Evolutionary conservation across 169 alveolate genomes (phyloP).

Genomic region (Plasmodium falciparum): DNA sequence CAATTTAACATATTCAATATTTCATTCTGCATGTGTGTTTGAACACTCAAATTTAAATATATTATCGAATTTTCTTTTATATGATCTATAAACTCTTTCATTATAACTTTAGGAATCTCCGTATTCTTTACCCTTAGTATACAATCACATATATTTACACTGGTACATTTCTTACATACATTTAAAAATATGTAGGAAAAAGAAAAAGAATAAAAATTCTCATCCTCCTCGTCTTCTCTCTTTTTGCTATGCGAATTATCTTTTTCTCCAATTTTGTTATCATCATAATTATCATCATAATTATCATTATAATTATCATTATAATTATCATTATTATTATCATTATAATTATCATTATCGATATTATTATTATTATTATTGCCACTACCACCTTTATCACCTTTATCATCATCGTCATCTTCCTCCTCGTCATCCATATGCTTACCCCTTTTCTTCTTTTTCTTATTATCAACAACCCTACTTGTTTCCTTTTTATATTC

Average conservation of each 20-base stretch:
- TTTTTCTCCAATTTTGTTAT: neutral
- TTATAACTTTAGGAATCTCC: constrained; percentile 72
- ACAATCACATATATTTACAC: constrained; percentile 79
- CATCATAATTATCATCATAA: neutral
- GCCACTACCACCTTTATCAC: neutral
- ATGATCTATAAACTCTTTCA: constrained; percentile 77
- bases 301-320: neutral
- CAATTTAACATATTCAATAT: constrained; percentile 41
- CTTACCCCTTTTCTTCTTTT: neutral
- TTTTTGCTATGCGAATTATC: neutral
- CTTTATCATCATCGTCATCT: neutral
- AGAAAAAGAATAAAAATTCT: constrained; percentile 42
- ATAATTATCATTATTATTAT: neutral
- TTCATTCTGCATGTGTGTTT: constrained; percentile 55
- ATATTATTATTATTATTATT: neutral
- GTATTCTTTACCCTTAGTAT: constrained; percentile 76
- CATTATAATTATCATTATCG: neutral
- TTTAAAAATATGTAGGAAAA: constrained; percentile 69
- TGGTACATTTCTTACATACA: constrained; percentile 76
- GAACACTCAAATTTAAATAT: constrained; percentile 75
- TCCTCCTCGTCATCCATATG: neutral
- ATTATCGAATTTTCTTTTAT: constrained; percentile 78
- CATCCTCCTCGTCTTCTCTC: constrained; percentile 10
- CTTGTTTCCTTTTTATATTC: neutral
- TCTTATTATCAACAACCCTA: constrained; percentile 3